These are phyloP conservation scores for Scheffersomyces segobiensis DNA, from an alignment of 1,139 yeast species.

Conservation along the genomic window DNA sequence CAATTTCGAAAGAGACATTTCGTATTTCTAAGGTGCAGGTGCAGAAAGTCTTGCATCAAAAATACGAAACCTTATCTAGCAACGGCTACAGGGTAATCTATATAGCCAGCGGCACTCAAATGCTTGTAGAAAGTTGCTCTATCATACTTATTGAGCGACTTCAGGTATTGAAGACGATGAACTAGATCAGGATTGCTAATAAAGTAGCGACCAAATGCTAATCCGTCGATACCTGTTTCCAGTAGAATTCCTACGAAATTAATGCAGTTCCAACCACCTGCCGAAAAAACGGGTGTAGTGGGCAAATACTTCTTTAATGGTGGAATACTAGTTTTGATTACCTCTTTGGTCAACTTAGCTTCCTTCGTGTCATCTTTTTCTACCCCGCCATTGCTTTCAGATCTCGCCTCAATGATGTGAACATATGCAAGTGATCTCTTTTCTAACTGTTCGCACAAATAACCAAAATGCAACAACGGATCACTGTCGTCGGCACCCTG, in stretches of 20 bases:
- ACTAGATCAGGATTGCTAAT: conserved; percentile 56
- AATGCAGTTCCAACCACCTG: conserved; percentile 34
- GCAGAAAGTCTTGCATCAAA: neutral
- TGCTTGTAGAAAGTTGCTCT: conserved; percentile 6
- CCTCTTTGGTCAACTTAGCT: conserved; percentile 9
- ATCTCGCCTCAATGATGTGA: conserved; percentile 22
- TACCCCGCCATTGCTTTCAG: conserved; percentile 17
- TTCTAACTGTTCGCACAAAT: conserved; percentile 15
- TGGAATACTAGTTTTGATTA: conserved; percentile 21
- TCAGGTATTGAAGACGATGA: conserved; percentile 43
- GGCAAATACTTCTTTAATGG: neutral
- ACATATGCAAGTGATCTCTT: conserved; percentile 22
- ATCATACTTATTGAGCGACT: conserved; percentile 25
- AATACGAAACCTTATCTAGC: neutral
- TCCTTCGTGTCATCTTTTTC: conserved; percentile 12
- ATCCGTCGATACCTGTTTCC: conserved; percentile 18
- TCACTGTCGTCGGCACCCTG: conserved; percentile 13
- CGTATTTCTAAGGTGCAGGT: neutral
- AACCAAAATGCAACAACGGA: conserved; percentile 14
- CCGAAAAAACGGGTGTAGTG: neutral
- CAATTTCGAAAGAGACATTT: neutral
- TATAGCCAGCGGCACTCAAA: neutral
- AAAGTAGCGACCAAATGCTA: conserved; percentile 50
- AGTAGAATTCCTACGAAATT: conserved; percentile 12
- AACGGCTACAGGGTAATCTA: neutral